These are phyloP conservation scores for Rhipidocladum racemiflorum DNA, from an alignment of 176 grass and related monocot genomes.

Conservation along the genomic window DNA sequence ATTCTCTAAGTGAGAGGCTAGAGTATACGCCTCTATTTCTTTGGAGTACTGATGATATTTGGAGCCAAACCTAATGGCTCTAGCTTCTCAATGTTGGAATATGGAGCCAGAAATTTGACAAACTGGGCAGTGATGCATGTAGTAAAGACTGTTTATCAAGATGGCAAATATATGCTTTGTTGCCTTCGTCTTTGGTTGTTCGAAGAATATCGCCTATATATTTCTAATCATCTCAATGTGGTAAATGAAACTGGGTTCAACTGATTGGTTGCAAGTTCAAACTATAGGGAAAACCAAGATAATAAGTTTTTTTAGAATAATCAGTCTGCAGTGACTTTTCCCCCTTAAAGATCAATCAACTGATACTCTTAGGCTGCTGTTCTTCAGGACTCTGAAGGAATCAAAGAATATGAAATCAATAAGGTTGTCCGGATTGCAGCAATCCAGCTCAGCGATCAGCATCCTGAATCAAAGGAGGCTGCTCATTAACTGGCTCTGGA, in stretches of 20 bases:
- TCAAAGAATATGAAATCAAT: constrained; percentile 22
- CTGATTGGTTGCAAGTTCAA: not conserved
- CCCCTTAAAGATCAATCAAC: not conserved
- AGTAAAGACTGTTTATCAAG: not conserved
- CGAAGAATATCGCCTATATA: not conserved
- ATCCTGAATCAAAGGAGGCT: constrained; percentile 49
- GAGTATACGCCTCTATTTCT: not conserved
- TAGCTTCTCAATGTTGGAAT: not conserved
- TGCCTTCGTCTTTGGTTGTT: not conserved
- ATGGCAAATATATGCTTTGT: not conserved
- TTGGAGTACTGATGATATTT: not conserved
- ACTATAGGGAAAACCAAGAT: not conserved
- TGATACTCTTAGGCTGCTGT: not conserved
- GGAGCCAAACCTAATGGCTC: not conserved
- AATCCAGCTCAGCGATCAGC: constrained; percentile 39
- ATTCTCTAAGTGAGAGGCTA: not conserved
- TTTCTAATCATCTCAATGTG: not conserved
- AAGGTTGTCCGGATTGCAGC: constrained; percentile 49
- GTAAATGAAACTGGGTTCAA: not conserved
- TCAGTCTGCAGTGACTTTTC: not conserved
- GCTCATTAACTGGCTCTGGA: constrained; percentile 35
- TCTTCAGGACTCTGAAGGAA: constrained; percentile 3
- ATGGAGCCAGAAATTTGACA: not conserved
- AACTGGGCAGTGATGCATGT: not conserved
- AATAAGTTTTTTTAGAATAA: not conserved